phyloP scores from a whole-genome alignment of 768 basidiomycete species.

The Lactarius trivialis region DNA sequence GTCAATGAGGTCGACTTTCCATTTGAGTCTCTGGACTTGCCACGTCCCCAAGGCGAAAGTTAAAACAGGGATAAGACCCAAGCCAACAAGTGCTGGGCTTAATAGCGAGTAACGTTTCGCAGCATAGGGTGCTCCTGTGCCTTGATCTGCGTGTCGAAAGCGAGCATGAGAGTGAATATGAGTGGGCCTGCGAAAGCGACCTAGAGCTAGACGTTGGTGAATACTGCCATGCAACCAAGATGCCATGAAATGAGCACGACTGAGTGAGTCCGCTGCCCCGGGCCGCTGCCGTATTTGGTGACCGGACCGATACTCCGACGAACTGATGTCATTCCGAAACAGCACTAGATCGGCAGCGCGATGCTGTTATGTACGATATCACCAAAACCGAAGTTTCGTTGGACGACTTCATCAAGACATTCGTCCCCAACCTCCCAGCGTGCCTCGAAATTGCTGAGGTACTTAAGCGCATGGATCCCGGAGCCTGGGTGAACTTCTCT shows the following conservation, averaged over 20 bases:
- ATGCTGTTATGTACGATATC: no score
- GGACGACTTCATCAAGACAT: no score
- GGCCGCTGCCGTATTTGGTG: no score
- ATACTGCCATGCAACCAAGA: not conserved
- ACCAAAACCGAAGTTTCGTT: no score
- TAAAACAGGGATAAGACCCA: constrained; percentile 84
- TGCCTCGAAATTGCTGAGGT: no score
- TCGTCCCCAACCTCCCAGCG: no score
- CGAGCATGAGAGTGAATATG: not conserved
- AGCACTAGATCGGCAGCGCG: no score
- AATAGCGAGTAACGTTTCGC: constrained; percentile 55
- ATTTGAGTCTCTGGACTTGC: constrained; percentile 89
- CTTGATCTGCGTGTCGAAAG: constrained; percentile 12
- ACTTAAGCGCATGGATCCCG: no score
- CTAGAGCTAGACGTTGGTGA: not conserved
- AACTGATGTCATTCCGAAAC: no score
- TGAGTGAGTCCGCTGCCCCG: no score
- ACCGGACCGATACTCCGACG: no score
- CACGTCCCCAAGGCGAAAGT: constrained; percentile 87
- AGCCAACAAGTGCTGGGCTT: constrained; percentile 62
- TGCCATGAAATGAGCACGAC: not conserved
- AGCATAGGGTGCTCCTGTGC: constrained; percentile 36
- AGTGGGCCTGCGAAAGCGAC: constrained; percentile 1
- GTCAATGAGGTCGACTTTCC: constrained; percentile 93
- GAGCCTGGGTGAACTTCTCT: no score